Conservation (phyloP, 2,329 filamentous ascomycete species). For the Elsinoe batatas region DNA sequence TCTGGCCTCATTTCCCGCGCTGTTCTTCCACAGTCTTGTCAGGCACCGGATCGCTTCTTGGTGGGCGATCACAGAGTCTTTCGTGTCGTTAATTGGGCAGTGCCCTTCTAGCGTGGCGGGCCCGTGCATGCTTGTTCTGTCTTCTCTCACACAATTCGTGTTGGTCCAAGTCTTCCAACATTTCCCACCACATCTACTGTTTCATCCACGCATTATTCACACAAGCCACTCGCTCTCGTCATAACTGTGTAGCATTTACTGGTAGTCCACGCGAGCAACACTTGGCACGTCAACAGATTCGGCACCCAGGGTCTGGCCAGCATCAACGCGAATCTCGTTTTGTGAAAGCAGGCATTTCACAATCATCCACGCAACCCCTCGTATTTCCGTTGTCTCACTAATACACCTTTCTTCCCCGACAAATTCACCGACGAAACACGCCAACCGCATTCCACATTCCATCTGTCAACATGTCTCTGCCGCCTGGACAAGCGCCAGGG, state of each 20-base stretch:
- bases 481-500: constrained; percentile 11
- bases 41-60: neutral
- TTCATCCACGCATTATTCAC: neutral
- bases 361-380: neutral
- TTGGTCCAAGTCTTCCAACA: neutral
- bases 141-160: neutral
- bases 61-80: neutral
- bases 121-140: constrained; percentile 4
- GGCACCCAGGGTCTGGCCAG: neutral
- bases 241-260: constrained; percentile 3
- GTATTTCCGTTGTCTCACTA: constrained; percentile 6
- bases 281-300: neutral
- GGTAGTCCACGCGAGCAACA: neutral
- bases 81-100: neutral
- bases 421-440: neutral
- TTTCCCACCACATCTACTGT: constrained; percentile 1
- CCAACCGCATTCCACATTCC: neutral
- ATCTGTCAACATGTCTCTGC: constrained; percentile 3
- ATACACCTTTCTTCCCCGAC: neutral
- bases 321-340: neutral
- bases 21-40: neutral
- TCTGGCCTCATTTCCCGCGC: neutral
- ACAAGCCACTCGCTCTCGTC: neutral
- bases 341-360: constrained; percentile 12
- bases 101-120: neutral